phyloP scores from a whole-genome alignment of 164 flowering plant genomes.

The Cinnamomum chago region DNA sequence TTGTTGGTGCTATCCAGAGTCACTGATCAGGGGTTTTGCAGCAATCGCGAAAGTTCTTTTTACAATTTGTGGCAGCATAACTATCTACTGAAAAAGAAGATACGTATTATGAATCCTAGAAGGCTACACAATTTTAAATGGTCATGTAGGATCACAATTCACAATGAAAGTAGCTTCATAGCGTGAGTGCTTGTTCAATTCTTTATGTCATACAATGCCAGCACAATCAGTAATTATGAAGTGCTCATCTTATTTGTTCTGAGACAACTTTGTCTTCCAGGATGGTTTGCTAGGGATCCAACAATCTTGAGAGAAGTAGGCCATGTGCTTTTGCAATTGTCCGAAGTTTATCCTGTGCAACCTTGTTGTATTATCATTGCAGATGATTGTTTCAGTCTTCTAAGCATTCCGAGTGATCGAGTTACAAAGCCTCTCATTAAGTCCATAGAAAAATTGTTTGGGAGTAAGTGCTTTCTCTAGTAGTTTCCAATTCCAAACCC shows the following conservation, averaged over 20 bases:
- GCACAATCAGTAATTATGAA: neutral
- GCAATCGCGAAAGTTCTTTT: too few species aligned
- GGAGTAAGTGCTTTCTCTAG: conserved; percentile 40
- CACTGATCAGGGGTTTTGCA: too few species aligned
- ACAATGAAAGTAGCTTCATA: neutral
- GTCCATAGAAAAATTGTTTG: conserved; percentile 63
- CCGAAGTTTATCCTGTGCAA: conserved; percentile 18
- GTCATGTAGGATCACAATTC: neutral
- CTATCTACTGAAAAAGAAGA: too few species aligned
- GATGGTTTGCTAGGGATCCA: conserved; percentile 95
- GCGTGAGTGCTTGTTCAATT: neutral
- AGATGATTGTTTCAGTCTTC: conserved; percentile 78
- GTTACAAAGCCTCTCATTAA: conserved; percentile 35
- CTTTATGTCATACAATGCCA: neutral
- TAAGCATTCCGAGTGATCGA: conserved; percentile 47
- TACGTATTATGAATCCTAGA: too few species aligned
- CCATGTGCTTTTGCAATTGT: conserved; percentile 44
- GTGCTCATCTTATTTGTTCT: neutral
- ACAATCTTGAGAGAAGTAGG: conserved; percentile 62
- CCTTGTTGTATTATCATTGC: conserved; percentile 59
- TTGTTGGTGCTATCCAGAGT: too few species aligned
- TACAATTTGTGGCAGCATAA: too few species aligned
- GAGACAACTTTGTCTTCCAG: conserved; percentile 23
- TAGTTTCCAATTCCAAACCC: too few species aligned
- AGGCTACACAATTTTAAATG: too few species aligned